Conservation (phyloP, 2,329 filamentous ascomycete species). For the Alternaria sp. region DNA sequence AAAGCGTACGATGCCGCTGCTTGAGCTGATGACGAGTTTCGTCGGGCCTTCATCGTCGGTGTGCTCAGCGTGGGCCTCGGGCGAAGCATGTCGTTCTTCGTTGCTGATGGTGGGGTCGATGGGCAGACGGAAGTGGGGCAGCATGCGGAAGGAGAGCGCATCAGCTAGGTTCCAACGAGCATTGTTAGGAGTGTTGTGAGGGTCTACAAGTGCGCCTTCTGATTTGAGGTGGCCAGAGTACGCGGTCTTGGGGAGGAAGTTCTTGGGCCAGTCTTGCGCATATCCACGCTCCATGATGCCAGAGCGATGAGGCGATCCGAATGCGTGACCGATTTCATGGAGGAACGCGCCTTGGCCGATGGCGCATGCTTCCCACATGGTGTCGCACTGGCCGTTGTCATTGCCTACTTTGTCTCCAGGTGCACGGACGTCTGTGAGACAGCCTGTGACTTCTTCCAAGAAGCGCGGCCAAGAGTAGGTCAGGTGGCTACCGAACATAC, state of each 20-base stretch:
- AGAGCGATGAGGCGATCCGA: conserved; percentile 39
- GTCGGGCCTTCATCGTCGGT: conserved; percentile 23
- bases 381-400: conserved; percentile 48
- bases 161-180: conserved; percentile 44
- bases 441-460: conserved; percentile 35
- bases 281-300: conserved; percentile 44
- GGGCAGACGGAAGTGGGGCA: conserved; percentile 39
- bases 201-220: conserved; percentile 10
- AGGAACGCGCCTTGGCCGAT: conserved; percentile 49
- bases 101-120: conserved; percentile 22
- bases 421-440: conserved; percentile 41
- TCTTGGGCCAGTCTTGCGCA: conserved; percentile 48
- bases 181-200: conserved; percentile 24
- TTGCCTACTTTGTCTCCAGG: conserved; percentile 46
- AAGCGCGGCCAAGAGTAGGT: conserved; percentile 41
- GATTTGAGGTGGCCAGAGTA: conserved; percentile 1
- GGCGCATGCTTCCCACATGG: conserved; percentile 55
- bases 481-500: conserved; percentile 35
- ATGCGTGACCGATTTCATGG: conserved; percentile 49
- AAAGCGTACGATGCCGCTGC: conserved; percentile 36
- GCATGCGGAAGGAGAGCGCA: conserved; percentile 29
- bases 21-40: conserved; percentile 26
- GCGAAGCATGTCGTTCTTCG: conserved; percentile 14
- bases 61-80: conserved; percentile 5
- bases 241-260: conserved; percentile 47